Evolutionary conservation across 1,139 yeast species (phyloP).

Genomic region (Hyphopichia khmerensis): DNA sequence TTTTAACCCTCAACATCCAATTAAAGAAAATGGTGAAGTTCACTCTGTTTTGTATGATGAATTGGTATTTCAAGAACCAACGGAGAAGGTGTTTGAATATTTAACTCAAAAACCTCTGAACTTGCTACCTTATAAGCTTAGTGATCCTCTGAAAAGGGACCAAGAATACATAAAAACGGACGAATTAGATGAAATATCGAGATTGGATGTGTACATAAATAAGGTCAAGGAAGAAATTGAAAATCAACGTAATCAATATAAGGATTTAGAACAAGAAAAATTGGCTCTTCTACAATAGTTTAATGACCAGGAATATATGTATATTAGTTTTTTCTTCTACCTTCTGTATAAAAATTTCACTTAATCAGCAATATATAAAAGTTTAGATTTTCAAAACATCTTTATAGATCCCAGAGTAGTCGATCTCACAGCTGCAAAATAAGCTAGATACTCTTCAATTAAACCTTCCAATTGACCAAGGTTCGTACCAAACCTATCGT

Average conservation of each 20-base stretch:
- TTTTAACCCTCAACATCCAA: slow-evolving; percentile 53
- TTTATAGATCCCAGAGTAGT: background rate
- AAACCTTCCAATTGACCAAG: slow-evolving; percentile 17
- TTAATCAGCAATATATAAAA: background rate
- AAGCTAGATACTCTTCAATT: slow-evolving; percentile 19
- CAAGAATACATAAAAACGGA: slow-evolving; percentile 45
- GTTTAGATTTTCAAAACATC: background rate
- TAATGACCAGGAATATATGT: background rate
- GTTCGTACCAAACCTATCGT: slow-evolving; percentile 20
- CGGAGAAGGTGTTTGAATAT: slow-evolving; percentile 79
- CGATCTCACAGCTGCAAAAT: slow-evolving; percentile 6
- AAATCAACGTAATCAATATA: slow-evolving; percentile 49
- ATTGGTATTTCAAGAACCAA: slow-evolving; percentile 92
- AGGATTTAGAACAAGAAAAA: slow-evolving; percentile 50
- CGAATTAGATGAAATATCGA: slow-evolving; percentile 77
- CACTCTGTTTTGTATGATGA: slow-evolving; percentile 85
- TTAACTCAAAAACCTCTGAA: slow-evolving; percentile 78
- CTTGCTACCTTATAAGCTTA: slow-evolving; percentile 59
- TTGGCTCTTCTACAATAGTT: slow-evolving; percentile 37
- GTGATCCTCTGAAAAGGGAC: slow-evolving; percentile 41
- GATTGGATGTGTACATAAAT: slow-evolving; percentile 65
- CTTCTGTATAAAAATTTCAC: background rate
- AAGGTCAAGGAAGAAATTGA: slow-evolving; percentile 61
- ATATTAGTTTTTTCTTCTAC: background rate
- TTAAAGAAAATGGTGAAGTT: slow-evolving; percentile 43